These are phyloP conservation scores for Phialophora verrucosa DNA, from an alignment of 2,329 filamentous ascomycete genomes.

Conservation along the genomic window DNA sequence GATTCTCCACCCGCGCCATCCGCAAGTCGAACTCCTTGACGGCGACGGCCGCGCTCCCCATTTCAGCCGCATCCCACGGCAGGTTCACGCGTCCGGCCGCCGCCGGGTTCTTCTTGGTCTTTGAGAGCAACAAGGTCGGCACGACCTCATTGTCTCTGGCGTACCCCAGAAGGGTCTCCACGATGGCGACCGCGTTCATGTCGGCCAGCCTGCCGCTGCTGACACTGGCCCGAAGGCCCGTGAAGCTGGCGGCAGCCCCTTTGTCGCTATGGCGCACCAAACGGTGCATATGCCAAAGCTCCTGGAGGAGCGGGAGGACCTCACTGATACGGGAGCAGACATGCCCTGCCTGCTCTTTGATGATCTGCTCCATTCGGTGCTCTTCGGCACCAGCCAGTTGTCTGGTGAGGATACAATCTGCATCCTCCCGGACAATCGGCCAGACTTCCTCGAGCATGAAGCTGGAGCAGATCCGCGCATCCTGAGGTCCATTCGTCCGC, in stretches of 20 bases:
- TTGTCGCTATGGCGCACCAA: neutral
- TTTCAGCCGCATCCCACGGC: neutral
- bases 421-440: neutral
- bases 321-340: constrained; percentile 3
- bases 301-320: constrained; percentile 22
- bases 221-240: constrained; percentile 14
- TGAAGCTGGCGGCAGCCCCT: constrained; percentile 14
- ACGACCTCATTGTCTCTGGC: constrained; percentile 16
- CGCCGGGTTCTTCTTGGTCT: constrained; percentile 7
- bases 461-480: constrained; percentile 18
- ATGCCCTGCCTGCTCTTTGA: constrained; percentile 10
- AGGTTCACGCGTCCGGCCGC: neutral
- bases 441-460: constrained; percentile 9
- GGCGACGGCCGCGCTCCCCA: neutral
- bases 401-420: constrained; percentile 1
- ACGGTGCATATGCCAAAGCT: constrained; percentile 17
- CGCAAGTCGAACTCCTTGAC: constrained; percentile 25
- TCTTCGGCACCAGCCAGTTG: neutral
- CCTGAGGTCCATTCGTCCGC: constrained; percentile 5
- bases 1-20: constrained; percentile 9
- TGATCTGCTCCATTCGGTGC: constrained; percentile 11
- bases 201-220: constrained; percentile 11
- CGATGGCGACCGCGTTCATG: constrained; percentile 15
- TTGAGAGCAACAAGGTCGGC: constrained; percentile 8
- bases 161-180: constrained; percentile 23